These are phyloP conservation scores for Paxillus ammoniavirescens DNA, from an alignment of 768 basidiomycete species.

Conservation along the genomic window DNA sequence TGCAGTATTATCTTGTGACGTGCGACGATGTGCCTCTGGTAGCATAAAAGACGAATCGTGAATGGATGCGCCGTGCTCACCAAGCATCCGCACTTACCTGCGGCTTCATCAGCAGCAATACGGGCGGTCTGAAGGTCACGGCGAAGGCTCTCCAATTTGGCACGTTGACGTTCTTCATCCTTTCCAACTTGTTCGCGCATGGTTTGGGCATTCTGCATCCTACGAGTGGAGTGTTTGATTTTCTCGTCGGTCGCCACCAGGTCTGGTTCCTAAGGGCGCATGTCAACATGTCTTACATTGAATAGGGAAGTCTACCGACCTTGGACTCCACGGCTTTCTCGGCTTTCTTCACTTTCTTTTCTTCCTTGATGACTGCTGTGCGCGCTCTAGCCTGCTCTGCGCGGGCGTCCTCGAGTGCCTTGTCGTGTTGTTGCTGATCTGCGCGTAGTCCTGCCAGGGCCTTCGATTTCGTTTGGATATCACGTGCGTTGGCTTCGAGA, in stretches of 20 bases:
- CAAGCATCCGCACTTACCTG: slow-evolving; percentile 48
- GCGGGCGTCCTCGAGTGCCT: slow-evolving; percentile 69
- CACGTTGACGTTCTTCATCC: slow-evolving; percentile 51
- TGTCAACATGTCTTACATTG: not conserved
- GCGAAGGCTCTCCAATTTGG: slow-evolving; percentile 53
- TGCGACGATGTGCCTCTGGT: slow-evolving; percentile 70
- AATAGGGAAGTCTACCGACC: slow-evolving; percentile 39
- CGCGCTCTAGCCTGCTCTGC: slow-evolving; percentile 79
- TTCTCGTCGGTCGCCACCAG: slow-evolving; percentile 83
- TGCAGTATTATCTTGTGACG: slow-evolving; percentile 71
- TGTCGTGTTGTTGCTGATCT: slow-evolving; percentile 69
- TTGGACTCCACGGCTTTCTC: slow-evolving; percentile 87
- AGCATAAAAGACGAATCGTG: slow-evolving; percentile 9
- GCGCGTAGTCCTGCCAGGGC: slow-evolving; percentile 65
- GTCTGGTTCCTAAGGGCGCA: slow-evolving; percentile 67
- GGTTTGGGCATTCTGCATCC: slow-evolving; percentile 66
- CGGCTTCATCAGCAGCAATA: slow-evolving; percentile 71
- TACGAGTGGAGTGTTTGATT: slow-evolving; percentile 81
- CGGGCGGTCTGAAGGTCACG: slow-evolving; percentile 67
- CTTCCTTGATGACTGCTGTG: slow-evolving; percentile 73
- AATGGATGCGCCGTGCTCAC: not conserved
- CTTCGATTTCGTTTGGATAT: slow-evolving; percentile 72
- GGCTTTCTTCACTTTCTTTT: slow-evolving; percentile 85
- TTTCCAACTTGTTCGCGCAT: slow-evolving; percentile 62
- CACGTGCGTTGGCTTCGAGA: slow-evolving; percentile 67